These are phyloP conservation scores for Cicer pinnatifidum DNA, from an alignment of 306 rosid species.

Conservation along the genomic window DNA sequence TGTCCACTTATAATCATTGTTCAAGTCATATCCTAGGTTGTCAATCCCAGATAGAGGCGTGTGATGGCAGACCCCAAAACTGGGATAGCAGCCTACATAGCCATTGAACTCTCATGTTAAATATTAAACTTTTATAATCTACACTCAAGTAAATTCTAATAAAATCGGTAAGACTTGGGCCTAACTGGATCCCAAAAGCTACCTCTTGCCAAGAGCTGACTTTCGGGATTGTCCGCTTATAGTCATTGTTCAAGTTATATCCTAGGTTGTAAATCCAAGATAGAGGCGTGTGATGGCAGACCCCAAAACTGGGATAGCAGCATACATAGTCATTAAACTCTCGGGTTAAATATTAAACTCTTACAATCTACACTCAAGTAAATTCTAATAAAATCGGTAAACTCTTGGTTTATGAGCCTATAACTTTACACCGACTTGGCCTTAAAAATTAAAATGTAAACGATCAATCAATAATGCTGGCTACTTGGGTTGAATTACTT, in stretches of 20 bases:
- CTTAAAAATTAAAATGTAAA: no score
- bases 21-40: neutral
- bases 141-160: no score
- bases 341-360: neutral
- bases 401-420: no score
- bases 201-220: neutral
- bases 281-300: neutral
- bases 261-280: neutral
- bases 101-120: neutral
- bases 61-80: neutral
- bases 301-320: neutral
- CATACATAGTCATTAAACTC: neutral
- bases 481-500: no score
- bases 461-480: no score
- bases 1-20: neutral
- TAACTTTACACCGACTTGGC: no score
- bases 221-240: slow-evolving; percentile 3
- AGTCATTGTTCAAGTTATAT: neutral
- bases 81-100: neutral
- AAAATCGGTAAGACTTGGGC: neutral
- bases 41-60: neutral
- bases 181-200: slow-evolving; percentile 14
- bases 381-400: no score
- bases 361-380: neutral
- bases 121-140: neutral